These are phyloP conservation scores for Favolaschia claudopus DNA, from an alignment of 768 basidiomycete species.

Conservation along the genomic window DNA sequence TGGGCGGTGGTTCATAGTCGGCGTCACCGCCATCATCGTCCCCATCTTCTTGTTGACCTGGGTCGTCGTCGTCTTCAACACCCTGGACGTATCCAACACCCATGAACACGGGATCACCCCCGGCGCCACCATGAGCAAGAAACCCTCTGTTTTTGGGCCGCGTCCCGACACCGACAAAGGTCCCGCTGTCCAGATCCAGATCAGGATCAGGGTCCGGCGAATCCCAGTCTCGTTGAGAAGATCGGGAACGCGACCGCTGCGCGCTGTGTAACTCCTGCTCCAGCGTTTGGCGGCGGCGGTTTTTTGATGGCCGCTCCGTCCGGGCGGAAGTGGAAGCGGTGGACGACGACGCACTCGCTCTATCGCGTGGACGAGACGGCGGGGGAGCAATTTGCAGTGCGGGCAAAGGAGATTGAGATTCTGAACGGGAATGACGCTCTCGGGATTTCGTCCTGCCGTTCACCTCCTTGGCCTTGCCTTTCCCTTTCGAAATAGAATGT, in stretches of 20 bases:
- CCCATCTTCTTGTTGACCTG: slow-evolving; percentile 22
- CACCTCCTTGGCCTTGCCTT: slow-evolving; percentile 14
- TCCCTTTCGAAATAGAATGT: slow-evolving; percentile 5
- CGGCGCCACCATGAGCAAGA: slow-evolving; percentile 77
- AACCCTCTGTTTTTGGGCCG: slow-evolving; percentile 65
- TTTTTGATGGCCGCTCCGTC: slow-evolving; percentile 13
- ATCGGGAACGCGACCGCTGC: slow-evolving; percentile 27
- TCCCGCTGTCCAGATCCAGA: slow-evolving; percentile 55
- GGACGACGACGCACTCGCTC: slow-evolving; percentile 12
- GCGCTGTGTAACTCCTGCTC: slow-evolving; percentile 72
- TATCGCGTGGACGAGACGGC: background rate
- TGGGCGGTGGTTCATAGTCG: slow-evolving; percentile 16
- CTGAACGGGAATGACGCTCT: slow-evolving; percentile 15
- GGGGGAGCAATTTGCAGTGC: background rate
- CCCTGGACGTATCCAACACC: slow-evolving; percentile 72
- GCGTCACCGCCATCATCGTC: slow-evolving; percentile 22
- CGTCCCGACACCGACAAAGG: slow-evolving; percentile 63
- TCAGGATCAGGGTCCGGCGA: slow-evolving; percentile 47
- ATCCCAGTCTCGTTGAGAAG: slow-evolving; percentile 32
- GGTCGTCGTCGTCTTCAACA: slow-evolving; percentile 45
- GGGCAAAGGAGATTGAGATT: slow-evolving; percentile 17
- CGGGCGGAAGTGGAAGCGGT: slow-evolving; percentile 21
- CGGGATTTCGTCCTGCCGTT: no score
- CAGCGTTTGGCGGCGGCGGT: slow-evolving; percentile 59
- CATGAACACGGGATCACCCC: slow-evolving; percentile 75